These are phyloP conservation scores for Neurospora intermedia DNA, from an alignment of 495 filamentous ascomycete species.

Conservation along the genomic window DNA sequence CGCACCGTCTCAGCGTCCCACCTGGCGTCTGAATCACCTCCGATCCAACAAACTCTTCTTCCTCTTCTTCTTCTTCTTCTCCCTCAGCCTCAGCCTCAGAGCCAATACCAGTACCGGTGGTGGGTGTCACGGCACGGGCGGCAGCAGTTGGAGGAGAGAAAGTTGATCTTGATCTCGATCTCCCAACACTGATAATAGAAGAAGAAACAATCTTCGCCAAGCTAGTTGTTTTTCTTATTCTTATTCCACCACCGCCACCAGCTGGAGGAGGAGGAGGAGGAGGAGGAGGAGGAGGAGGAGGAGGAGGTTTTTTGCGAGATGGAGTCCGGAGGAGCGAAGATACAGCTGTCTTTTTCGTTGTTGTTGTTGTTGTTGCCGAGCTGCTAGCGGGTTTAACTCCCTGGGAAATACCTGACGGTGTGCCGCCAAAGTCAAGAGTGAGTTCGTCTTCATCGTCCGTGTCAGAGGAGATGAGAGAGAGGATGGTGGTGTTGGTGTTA, in stretches of 20 bases:
- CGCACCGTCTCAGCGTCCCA: slow-evolving; percentile 27
- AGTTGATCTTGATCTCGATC: neutral
- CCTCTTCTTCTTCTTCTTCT: neutral
- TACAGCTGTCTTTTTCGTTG: too few species aligned
- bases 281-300: too few species aligned
- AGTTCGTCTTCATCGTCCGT: neutral
- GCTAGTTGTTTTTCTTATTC: neutral
- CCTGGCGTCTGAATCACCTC: slow-evolving; percentile 22
- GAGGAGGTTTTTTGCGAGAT: neutral
- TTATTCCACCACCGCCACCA: too few species aligned
- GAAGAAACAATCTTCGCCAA: neutral
- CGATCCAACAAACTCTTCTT: neutral
- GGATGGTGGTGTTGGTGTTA: slow-evolving; percentile 12
- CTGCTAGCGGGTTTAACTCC: too few species aligned
- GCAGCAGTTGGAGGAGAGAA: too few species aligned
- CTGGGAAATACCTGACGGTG: neutral
- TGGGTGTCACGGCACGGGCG: neutral
- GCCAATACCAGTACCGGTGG: neutral
- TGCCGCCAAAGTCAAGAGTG: neutral
- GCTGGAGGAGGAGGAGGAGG: neutral
- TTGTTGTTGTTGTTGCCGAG: too few species aligned
- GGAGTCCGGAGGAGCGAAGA: neutral
- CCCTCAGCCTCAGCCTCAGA: neutral
- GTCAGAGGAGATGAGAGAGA: slow-evolving; percentile 2
- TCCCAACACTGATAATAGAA: neutral